Evolutionary conservation across 306 rosid species (phyloP).

Genomic region (Quercus glauca): DNA sequence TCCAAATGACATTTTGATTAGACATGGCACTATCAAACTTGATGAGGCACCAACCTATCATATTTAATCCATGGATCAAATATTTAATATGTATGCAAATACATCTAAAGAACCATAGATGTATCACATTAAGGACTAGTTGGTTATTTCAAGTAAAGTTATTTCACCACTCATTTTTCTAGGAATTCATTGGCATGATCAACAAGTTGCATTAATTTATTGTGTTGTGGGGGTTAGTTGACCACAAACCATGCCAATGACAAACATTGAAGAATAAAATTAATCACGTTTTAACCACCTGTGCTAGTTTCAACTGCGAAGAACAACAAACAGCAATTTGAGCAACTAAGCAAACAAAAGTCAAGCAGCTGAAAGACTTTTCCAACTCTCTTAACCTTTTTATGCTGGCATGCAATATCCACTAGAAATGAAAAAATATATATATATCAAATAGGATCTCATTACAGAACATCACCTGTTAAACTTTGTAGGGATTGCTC

Average conservation of each 20-base stretch:
- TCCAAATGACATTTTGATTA: not conserved
- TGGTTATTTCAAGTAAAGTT: not conserved
- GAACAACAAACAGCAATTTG: constrained; percentile 9
- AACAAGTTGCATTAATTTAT: not conserved
- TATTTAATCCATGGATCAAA: not conserved
- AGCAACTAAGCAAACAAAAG: not conserved
- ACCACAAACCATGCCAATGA: not conserved
- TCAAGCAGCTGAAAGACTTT: not conserved
- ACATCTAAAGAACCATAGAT: not conserved
- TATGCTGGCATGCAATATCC: constrained; percentile 9
- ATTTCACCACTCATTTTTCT: not conserved
- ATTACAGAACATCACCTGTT: constrained; percentile 57
- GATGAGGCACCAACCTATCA: not conserved
- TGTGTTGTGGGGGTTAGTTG: not conserved
- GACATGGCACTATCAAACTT: not conserved
- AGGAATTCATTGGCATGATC: constrained; percentile 1
- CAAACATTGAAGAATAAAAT: not conserved
- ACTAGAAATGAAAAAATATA: not conserved
- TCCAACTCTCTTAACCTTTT: not conserved
- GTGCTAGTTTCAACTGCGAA: not conserved
- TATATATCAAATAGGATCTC: not conserved
- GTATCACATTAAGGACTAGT: not conserved
- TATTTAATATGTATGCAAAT: not conserved
- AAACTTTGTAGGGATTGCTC: constrained; percentile 93
- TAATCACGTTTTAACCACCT: not conserved